These are phyloP conservation scores for Coemansia sp. DNA, from an alignment of 192 early-diverging fungal genomes.

Conservation along the genomic window DNA sequence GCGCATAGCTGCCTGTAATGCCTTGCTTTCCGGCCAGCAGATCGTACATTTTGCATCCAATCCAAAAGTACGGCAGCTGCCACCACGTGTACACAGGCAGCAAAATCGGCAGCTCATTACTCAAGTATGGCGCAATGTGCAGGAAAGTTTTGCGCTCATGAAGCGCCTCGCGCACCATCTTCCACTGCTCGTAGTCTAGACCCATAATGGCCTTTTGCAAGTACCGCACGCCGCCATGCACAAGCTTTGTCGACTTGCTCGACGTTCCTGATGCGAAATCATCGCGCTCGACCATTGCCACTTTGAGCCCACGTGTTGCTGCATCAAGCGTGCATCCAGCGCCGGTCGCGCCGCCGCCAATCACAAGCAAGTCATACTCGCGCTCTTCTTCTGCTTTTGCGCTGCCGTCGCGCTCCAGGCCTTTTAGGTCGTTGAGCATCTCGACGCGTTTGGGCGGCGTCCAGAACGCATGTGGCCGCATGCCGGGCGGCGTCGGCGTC, in stretches of 20 bases:
- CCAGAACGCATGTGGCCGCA: slow-evolving; percentile 70
- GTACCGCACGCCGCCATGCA: slow-evolving; percentile 97
- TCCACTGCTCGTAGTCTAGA: slow-evolving; percentile 94
- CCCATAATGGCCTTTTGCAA: slow-evolving; percentile 94
- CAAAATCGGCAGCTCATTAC: slow-evolving; percentile 91
- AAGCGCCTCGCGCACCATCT: slow-evolving; percentile 91
- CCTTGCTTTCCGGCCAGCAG: slow-evolving; percentile 82
- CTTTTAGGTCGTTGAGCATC: slow-evolving; percentile 69
- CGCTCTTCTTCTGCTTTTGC: slow-evolving; percentile 39
- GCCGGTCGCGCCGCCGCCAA: slow-evolving; percentile 96
- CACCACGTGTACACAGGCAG: slow-evolving; percentile 94
- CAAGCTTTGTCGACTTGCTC: slow-evolving; percentile 90
- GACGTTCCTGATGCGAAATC: slow-evolving; percentile 93
- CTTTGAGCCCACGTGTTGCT: slow-evolving; percentile 85
- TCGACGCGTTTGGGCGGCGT: slow-evolving; percentile 69
- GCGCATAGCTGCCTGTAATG: slow-evolving; percentile 77
- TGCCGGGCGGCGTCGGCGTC: slow-evolving; percentile 29
- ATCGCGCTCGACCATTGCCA: slow-evolving; percentile 93
- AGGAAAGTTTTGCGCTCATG: slow-evolving; percentile 93
- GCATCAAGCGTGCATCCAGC: slow-evolving; percentile 90
- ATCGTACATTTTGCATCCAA: slow-evolving; percentile 91
- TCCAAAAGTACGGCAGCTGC: slow-evolving; percentile 97
- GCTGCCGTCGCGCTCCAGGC: slow-evolving; percentile 33
- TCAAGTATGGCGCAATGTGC: slow-evolving; percentile 93
- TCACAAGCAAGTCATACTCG: slow-evolving; percentile 83